Base-by-base conservation (phyloP, 768 basidiomycete species). In the Tylopilus felleus region DNA sequence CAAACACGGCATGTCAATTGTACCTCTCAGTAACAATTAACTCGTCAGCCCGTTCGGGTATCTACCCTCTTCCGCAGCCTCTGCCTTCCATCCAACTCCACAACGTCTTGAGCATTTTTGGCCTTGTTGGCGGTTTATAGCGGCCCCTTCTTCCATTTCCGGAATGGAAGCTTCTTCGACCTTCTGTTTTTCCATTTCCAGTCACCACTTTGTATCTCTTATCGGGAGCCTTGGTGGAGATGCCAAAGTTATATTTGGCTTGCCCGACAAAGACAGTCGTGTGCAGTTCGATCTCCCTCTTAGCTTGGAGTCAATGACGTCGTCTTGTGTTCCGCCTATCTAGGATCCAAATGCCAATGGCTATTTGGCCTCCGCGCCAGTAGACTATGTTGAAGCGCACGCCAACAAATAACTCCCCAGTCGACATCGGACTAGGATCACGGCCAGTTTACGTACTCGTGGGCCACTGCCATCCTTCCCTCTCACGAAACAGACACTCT, bases 141-240 rank as follows among this genome's bases (percentile, higher is more conserved):
- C 46, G 31, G 49, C 38, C 4, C 46, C 27, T 14, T n/a, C 52
- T 19, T 49, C 59, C 53, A 31, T 52, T 52, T 57, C 41, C 17
- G 58, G 55, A 55, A 65, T 48, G 47, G 43, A 61, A 47, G 7
- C 19, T 51, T 42, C 52, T 42, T 52, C 62, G 52, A 47, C n/a
- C 49, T 58, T 55, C 41, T 51, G 49, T 50, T 27, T 47, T 64
- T 52, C 62, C 55, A 54, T 63, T 57, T 49, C 36, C 39, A 41
- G 47, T 10, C 8, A 19, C 38, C 61, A 23, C 49, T 47, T 43
- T 55, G 39, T 33, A 41, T 55, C 51, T 47, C 53, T 55, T 39
- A 57, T 56, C 47, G 19, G 38, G 23, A 38, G 31, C 36, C 42
- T 40, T 8, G 25, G 31, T 53, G 27, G 33, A 27, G 39, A 7